Base-by-base conservation (phyloP, 1,139 yeast genomes). In the Kodamaea derodonti region DNA sequence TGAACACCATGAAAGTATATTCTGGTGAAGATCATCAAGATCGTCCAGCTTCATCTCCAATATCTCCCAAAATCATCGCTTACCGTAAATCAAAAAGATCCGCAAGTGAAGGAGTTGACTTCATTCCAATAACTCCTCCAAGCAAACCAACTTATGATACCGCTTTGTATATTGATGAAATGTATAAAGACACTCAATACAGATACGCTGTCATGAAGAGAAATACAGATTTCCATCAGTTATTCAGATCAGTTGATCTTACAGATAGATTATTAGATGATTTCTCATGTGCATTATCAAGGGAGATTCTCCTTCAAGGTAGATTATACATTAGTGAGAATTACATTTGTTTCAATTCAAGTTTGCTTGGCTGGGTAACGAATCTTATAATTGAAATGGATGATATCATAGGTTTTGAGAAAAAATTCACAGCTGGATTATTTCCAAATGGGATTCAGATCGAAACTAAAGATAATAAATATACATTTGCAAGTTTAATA, bases 231-330 rank as follows among this genome's bases (percentile, higher is more conserved):
- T 90, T 85, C 54, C 97, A 88, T 54, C 75, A 75, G 32, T 53
- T 84, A 4, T 92, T 92, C 63, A 67, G 80, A 30, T 69, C 81
- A 4, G 62, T 87, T 10, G 88, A 92, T 17, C 58, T 67, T 27
- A 74, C 80, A 26, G 97, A 88, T 53, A 65, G 84, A 36, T 63
- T 92, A 14, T 53, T 90, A 15, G 95, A 84, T 47, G 96, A 87
- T 51, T 88, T 82, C 51, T 78, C 90, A 29, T 92, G 97, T 63
- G 97, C 97, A 0, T 60, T 92, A 40, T 84, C 92, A 48, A 68
- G 88, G 39, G 97, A 92, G 41, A 87, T 92, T 34, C 63, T 92
- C 16, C 65, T 88, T n/a, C 98, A 94, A 49, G 99, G 99, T 6
- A 69, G 95, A 35, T 52, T 92, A 22, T 94, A 87, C 54, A 75